Evolutionary conservation across 2,329 filamentous ascomycete species (phyloP).

Genomic region (Ramularia endophylla): DNA sequence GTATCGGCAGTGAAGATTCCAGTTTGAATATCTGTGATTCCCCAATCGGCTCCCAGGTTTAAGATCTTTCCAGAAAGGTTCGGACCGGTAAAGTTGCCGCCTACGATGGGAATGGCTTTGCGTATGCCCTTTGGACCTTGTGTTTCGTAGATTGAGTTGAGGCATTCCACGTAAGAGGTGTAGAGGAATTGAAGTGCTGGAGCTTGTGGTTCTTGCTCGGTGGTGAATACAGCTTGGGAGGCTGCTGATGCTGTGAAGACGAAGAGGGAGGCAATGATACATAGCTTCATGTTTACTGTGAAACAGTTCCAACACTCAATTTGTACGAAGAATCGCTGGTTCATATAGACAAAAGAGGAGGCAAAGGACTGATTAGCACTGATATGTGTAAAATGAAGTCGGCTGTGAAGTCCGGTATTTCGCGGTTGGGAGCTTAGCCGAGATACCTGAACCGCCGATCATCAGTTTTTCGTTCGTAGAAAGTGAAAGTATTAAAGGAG

Average conservation of each 20-base stretch:
- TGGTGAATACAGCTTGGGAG: slow-evolving; percentile 7
- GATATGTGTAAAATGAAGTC: no score
- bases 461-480: no score
- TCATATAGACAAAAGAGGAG: no score
- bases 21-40: slow-evolving; percentile 27
- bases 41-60: slow-evolving; percentile 35
- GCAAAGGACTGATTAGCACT: no score
- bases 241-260: slow-evolving; percentile 5
- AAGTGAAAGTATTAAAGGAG: no score
- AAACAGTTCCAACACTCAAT: no score
- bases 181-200: slow-evolving; percentile 27
- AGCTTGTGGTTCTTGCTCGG: slow-evolving; percentile 7
- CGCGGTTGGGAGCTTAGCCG: no score
- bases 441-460: no score
- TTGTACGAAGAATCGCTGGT: no score
- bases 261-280: slow-evolving; percentile 6
- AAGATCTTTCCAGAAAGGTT: slow-evolving; percentile 26
- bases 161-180: slow-evolving; percentile 24
- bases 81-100: slow-evolving; percentile 29
- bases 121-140: slow-evolving; percentile 25
- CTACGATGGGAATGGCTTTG: slow-evolving; percentile 27
- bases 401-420: no score
- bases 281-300: no score
- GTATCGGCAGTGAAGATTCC: slow-evolving; percentile 32
- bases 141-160: slow-evolving; percentile 19